A percentile compares a stretch with the other conserved stretches of the same genome.
phyloP scores from a whole-genome alignment of 73 alveolate genomes.

The Paramecium caudatum region DNA sequence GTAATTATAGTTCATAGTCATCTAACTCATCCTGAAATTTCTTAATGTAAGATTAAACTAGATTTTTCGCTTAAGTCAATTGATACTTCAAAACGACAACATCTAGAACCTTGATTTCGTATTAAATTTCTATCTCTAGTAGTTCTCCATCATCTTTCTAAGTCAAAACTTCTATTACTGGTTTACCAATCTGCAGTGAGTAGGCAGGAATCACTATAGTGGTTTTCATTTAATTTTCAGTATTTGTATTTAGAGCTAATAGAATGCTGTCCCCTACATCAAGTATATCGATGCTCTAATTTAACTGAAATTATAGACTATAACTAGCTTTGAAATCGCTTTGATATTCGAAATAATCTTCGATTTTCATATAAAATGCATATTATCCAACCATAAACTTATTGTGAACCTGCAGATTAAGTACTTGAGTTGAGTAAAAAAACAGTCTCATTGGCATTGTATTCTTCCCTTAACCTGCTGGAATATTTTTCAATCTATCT shows the following conservation, averaged over 20 bases:
- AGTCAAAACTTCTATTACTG: slow-evolving; percentile 27
- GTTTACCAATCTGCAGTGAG: background rate
- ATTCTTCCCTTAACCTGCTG: background rate
- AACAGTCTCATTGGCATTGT: background rate
- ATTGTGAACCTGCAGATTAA: slow-evolving; percentile 3
- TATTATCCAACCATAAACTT: slow-evolving; percentile 6
- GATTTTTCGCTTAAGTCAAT: background rate
- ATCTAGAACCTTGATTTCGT: slow-evolving; percentile 22
- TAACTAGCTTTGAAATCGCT: slow-evolving; percentile 17
- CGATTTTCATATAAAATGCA: slow-evolving; percentile 55
- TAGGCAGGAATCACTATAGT: slow-evolving; percentile 30
- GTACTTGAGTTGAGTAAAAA: background rate
- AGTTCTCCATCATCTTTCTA: slow-evolving; percentile 5
- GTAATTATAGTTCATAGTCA: background rate
- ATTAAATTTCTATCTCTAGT: slow-evolving; percentile 19
- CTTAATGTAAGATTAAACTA: background rate
- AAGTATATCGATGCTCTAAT: background rate
- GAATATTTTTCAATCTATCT: background rate
- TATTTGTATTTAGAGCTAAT: slow-evolving; percentile 23
- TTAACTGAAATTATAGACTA: background rate
- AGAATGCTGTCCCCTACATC: slow-evolving; percentile 32
- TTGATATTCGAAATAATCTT: slow-evolving; percentile 4
- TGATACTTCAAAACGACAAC: background rate
- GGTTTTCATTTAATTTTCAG: slow-evolving; percentile 14
- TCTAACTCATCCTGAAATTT: slow-evolving; percentile 54